These are phyloP conservation scores for Trametes sanguinea DNA, from an alignment of 768 basidiomycete genomes.

Conservation along the genomic window DNA sequence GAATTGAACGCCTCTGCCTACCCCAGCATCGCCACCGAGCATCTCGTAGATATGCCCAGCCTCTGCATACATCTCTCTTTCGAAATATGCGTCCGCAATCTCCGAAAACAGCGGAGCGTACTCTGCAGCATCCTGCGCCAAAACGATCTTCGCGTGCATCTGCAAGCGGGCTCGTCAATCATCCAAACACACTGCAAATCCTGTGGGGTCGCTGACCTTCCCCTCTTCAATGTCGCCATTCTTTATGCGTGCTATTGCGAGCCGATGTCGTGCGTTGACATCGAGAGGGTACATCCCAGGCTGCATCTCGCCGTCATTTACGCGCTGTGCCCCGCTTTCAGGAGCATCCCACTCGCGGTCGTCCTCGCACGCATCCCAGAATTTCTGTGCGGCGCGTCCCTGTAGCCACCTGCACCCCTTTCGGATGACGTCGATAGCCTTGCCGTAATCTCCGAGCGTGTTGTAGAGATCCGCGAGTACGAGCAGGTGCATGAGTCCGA, in stretches of 20 bases:
- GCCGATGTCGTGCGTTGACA: conserved; percentile 76
- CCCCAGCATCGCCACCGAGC: conserved; percentile 73
- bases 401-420: conserved; percentile 91
- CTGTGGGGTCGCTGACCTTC: conserved; percentile 50
- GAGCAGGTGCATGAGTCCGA: conserved; percentile 70
- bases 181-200: not conserved
- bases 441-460: conserved; percentile 63
- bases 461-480: conserved; percentile 86
- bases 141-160: conserved; percentile 77
- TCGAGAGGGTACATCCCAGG: conserved; percentile 67
- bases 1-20: conserved; percentile 32
- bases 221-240: conserved; percentile 81
- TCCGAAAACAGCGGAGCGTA: conserved; percentile 80
- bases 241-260: conserved; percentile 81
- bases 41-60: conserved; percentile 81
- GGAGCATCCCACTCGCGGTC: conserved; percentile 84
- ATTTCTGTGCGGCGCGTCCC: conserved; percentile 66
- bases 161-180: conserved; percentile 32
- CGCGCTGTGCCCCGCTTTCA: conserved; percentile 33
- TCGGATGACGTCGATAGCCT: conserved; percentile 68
- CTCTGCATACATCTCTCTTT: conserved; percentile 71
- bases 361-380: conserved; percentile 83
- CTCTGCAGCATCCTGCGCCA: conserved; percentile 70
- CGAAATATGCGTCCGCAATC: conserved; percentile 84
- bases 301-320: conserved; percentile 45